Conservation (phyloP, 495 filamentous ascomycete genomes). For the Neurospora discreta region DNA sequence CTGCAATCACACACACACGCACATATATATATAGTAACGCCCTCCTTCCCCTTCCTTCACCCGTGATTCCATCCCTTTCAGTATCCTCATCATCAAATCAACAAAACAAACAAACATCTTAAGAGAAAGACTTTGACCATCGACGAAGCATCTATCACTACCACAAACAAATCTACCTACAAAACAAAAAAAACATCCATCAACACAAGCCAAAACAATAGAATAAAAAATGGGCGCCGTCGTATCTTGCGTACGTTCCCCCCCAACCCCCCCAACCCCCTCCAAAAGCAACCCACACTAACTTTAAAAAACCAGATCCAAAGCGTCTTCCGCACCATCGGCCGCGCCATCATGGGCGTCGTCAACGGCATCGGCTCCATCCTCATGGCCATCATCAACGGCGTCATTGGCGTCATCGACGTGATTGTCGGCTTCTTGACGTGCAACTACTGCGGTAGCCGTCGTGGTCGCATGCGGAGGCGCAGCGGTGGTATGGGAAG, state of each 20-base stretch:
- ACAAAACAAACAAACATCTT: not conserved
- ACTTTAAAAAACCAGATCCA: constrained; percentile 46
- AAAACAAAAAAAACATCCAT: not conserved
- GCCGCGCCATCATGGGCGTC: constrained; percentile 71
- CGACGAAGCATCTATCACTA: constrained; percentile 2
- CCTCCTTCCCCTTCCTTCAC: not conserved
- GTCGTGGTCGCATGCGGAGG: constrained; percentile 13
- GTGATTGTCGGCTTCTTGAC: constrained; percentile 82
- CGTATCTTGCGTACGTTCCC: constrained; percentile 76
- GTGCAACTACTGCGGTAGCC: constrained; percentile 47
- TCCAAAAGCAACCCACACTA: constrained; percentile 2
- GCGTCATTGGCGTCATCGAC: constrained; percentile 63
- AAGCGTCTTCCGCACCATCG: constrained; percentile 73
- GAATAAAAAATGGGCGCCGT: constrained; percentile 78
- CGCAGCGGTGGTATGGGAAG: constrained; percentile 16
- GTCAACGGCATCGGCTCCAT: constrained; percentile 65
- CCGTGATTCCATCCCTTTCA: not conserved
- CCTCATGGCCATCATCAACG: constrained; percentile 68
- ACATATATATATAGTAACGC: not conserved
- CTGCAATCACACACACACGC: not conserved
- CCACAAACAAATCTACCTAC: constrained; percentile 7
- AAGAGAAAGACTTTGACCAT: constrained; percentile 1
- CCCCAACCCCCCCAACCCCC: not conserved
- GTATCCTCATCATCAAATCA: constrained; percentile 1
- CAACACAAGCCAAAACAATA: constrained; percentile 10